A percentile compares a stretch with the other conserved stretches of the same genome.
These are phyloP conservation scores for Prinsepia uniflora DNA, from an alignment of 306 rosid species.

Conservation along the genomic window DNA sequence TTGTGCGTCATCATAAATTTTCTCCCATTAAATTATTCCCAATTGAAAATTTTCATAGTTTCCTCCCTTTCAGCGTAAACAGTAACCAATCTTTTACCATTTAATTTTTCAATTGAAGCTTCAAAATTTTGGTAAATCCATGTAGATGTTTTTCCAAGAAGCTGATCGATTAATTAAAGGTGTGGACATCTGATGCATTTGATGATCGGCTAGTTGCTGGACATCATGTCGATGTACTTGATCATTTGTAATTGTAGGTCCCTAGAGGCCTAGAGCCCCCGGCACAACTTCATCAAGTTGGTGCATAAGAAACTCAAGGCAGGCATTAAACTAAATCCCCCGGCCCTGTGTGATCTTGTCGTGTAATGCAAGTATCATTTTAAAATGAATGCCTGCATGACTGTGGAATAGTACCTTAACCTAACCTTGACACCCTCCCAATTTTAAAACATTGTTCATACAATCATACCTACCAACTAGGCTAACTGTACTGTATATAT, in stretches of 20 bases:
- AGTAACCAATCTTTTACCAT: too few relatives aligned
- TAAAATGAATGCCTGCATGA: not conserved
- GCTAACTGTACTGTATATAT: not conserved
- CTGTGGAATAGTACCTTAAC: constrained; percentile 20
- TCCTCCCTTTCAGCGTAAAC: too few relatives aligned
- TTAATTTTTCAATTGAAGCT: too few relatives aligned
- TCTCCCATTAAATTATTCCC: too few relatives aligned
- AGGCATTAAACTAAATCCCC: not conserved
- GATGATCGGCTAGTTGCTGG: not conserved
- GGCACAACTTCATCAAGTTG: constrained; percentile 6
- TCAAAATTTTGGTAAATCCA: too few relatives aligned
- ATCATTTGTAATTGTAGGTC: not conserved
- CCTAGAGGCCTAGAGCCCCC: not conserved
- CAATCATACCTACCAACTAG: too few relatives aligned
- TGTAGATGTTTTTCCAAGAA: not conserved
- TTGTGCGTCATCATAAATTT: too few relatives aligned
- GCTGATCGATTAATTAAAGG: not conserved
- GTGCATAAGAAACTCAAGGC: not conserved
- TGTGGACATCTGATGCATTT: not conserved
- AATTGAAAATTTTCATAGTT: too few relatives aligned
- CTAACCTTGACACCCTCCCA: constrained; percentile 13
- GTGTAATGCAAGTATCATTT: constrained; percentile 5
- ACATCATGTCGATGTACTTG: too few relatives aligned
- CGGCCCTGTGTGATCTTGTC: constrained; percentile 16
- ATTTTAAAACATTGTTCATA: not conserved